phyloP scores from a whole-genome alignment of 2,329 filamentous ascomycete species.

The Leptographium galeiforme region DNA sequence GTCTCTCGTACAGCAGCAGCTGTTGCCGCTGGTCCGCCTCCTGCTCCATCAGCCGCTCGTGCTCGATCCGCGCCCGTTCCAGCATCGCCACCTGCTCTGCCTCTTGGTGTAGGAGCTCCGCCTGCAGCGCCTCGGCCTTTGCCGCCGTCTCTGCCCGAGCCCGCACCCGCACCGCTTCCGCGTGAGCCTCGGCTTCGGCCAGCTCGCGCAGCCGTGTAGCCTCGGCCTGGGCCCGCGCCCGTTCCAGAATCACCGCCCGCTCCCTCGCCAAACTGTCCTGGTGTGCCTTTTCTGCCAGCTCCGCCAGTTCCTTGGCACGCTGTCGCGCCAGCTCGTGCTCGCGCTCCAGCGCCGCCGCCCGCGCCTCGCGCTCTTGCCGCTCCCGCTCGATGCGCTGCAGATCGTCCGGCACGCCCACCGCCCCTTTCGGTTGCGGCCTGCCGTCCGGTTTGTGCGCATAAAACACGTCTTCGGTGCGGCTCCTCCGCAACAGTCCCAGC shows the following conservation, averaged over 20 bases:
- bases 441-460: constrained; percentile 29
- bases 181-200: constrained; percentile 30
- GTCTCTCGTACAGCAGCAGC: constrained; percentile 35
- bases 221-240: background rate
- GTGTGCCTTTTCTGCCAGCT: constrained; percentile 30
- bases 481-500: constrained; percentile 33
- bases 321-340: constrained; percentile 35
- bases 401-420: constrained; percentile 36
- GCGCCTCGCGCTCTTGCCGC: constrained; percentile 31
- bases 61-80: constrained; percentile 28
- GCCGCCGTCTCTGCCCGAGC: constrained; percentile 4
- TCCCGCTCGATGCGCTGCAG: constrained; percentile 35
- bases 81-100: constrained; percentile 32
- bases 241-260: background rate
- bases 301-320: constrained; percentile 36
- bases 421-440: constrained; percentile 39
- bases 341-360: constrained; percentile 31
- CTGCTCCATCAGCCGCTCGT: constrained; percentile 31
- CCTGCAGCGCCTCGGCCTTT: constrained; percentile 3
- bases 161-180: constrained; percentile 20
- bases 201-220: background rate
- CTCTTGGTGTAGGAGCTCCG: constrained; percentile 1
- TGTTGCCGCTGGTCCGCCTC: constrained; percentile 20
- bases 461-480: constrained; percentile 38
- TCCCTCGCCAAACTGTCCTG: constrained; percentile 28